Conservation (phyloP, 305 asterid species). For the Fraxinus albicans region DNA sequence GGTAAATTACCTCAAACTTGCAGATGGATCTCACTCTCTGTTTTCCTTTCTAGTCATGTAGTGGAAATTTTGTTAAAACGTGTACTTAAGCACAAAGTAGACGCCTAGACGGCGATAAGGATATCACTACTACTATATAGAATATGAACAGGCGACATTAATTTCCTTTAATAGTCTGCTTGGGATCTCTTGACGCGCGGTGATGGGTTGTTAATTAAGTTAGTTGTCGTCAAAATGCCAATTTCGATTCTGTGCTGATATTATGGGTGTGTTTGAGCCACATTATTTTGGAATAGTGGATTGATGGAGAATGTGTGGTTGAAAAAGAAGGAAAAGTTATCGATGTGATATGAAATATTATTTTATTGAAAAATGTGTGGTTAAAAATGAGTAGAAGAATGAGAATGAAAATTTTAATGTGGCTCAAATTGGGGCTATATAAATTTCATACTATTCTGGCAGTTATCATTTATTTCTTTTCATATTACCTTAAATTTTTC, state of each 20-base stretch:
- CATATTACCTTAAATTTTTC: background rate
- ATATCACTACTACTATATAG: background rate
- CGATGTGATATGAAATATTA: too few species aligned
- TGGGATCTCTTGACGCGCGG: background rate
- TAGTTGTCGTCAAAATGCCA: background rate
- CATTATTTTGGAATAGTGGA: too few species aligned
- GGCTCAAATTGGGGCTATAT: background rate
- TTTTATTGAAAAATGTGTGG: too few species aligned
- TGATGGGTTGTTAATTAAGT: background rate
- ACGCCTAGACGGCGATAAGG: background rate
- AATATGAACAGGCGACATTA: background rate
- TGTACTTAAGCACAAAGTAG: background rate
- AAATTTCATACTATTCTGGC: background rate
- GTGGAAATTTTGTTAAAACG: background rate
- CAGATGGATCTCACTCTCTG: background rate
- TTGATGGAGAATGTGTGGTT: too few species aligned
- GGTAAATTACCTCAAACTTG: slow-evolving; percentile 40
- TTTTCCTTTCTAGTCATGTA: background rate
- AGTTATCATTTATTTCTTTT: background rate
- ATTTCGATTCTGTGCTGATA: background rate
- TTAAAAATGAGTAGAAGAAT: too few species aligned
- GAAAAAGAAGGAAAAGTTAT: too few species aligned
- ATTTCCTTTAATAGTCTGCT: background rate
- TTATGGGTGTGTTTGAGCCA: too few species aligned
- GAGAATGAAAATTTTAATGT: too few species aligned